Conservation (phyloP, 1,139 yeast species). For the Lodderomyces margitis region DNA sequence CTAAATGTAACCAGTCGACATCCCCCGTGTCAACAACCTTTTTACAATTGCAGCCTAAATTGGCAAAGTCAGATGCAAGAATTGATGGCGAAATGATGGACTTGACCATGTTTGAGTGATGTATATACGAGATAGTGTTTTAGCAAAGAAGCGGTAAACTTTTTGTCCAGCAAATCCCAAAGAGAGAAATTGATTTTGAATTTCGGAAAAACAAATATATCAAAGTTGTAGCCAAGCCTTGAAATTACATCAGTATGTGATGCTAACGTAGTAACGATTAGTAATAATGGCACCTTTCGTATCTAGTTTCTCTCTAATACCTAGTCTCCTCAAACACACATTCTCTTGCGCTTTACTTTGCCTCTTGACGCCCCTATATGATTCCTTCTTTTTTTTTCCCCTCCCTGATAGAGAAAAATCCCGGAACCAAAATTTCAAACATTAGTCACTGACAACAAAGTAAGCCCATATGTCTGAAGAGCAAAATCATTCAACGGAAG, state of each 20-base stretch:
- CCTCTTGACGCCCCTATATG: too few species aligned
- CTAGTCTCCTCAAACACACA: too few species aligned
- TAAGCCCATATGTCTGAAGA: conserved; percentile 4
- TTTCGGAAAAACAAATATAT: too few species aligned
- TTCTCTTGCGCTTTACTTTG: too few species aligned
- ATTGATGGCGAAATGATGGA: conserved; percentile 95
- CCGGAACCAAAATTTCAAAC: conserved; percentile 3
- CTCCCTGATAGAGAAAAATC: conserved; percentile 1
- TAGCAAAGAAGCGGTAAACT: not conserved
- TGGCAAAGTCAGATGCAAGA: conserved; percentile 90
- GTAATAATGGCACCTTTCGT: too few species aligned
- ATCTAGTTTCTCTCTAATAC: too few species aligned
- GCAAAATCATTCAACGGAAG: conserved; percentile 27
- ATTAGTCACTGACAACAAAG: not conserved
- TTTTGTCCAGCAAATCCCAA: not conserved
- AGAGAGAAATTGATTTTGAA: too few species aligned
- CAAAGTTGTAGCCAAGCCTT: too few species aligned
- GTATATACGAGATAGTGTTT: too few species aligned
- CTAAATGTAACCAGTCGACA: conserved; percentile 97
- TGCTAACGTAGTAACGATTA: too few species aligned
- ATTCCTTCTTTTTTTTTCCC: too few species aligned
- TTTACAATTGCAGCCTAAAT: conserved; percentile 84
- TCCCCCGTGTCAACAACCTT: conserved; percentile 63
- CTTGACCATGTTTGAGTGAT: conserved; percentile 51
- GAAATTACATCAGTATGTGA: too few species aligned